These are phyloP conservation scores for Spathaspora boniae DNA, from an alignment of 805 yeast genomes.

Conservation along the genomic window DNA sequence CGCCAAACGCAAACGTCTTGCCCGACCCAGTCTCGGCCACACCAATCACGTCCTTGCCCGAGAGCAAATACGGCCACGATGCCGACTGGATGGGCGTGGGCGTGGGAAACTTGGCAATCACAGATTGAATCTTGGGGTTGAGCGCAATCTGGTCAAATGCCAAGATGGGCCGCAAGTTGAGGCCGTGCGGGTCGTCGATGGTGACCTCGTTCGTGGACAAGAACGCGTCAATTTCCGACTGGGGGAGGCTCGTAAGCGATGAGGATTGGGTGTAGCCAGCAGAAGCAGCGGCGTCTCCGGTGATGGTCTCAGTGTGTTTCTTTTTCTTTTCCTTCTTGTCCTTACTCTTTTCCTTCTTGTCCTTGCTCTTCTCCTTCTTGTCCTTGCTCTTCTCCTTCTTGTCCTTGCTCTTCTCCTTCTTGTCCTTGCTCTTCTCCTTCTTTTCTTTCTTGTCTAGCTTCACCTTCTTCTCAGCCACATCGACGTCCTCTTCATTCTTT, in stretches of 20 bases:
- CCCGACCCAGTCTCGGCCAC: constrained; percentile 99
- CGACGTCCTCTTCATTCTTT: constrained; percentile 14
- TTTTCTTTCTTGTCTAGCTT: constrained; percentile 23
- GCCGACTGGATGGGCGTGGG: constrained; percentile 97
- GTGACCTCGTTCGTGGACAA: constrained; percentile 70
- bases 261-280: constrained; percentile 36
- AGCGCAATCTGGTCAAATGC: constrained; percentile 58
- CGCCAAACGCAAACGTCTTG: constrained; percentile 95
- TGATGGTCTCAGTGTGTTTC: constrained; percentile 12
- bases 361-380: constrained; percentile 23
- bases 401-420: constrained; percentile 21
- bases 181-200: constrained; percentile 62
- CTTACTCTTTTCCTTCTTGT: constrained; percentile 26
- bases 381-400: constrained; percentile 19
- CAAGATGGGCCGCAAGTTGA: constrained; percentile 63
- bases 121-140: constrained; percentile 53
- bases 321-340: constrained; percentile 20
- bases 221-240: constrained; percentile 59
- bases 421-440: constrained; percentile 25
- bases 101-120: constrained; percentile 68
- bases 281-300: constrained; percentile 12
- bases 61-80: constrained; percentile 86
- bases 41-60: constrained; percentile 85
- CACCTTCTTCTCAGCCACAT: constrained; percentile 21
- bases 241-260: constrained; percentile 40